A percentile compares a stretch with the other conserved stretches of the same genome.
phyloP scores from a whole-genome alignment of 2,329 filamentous ascomycete species.

The Talaromyces sp. region DNA sequence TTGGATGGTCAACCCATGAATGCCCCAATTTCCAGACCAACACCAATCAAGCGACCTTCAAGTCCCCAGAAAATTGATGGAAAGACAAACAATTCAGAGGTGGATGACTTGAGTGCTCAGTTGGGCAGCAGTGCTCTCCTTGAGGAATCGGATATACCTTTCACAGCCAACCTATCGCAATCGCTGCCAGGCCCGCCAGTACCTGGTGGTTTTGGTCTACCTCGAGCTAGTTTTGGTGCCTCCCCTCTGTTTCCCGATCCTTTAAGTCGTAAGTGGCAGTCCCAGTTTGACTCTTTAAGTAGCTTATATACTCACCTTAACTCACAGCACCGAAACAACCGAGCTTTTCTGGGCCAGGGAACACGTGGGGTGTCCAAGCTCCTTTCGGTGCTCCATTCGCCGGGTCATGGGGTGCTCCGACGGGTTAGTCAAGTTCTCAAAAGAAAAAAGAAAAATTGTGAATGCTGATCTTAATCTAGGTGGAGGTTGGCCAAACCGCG shows the following conservation, averaged over 20 bases:
- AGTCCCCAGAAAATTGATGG: slow-evolving; percentile 48
- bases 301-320: slow-evolving; percentile 13
- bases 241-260: slow-evolving; percentile 40
- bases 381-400: slow-evolving; percentile 37
- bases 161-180: slow-evolving; percentile 44
- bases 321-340: slow-evolving; percentile 25
- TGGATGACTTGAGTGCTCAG: slow-evolving; percentile 70
- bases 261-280: slow-evolving; percentile 31
- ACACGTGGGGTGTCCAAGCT: slow-evolving; percentile 29
- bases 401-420: slow-evolving; percentile 31
- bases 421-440: slow-evolving; percentile 24
- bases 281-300: slow-evolving; percentile 2
- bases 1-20: slow-evolving; percentile 58
- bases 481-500: slow-evolving; percentile 42
- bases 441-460: not conserved
- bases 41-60: slow-evolving; percentile 81
- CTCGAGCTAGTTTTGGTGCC: slow-evolving; percentile 38
- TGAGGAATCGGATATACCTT: slow-evolving; percentile 65
- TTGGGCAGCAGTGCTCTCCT: slow-evolving; percentile 87
- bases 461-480: slow-evolving; percentile 24
- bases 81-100: slow-evolving; percentile 45
- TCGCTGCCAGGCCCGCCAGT: slow-evolving; percentile 48
- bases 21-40: slow-evolving; percentile 73
- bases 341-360: slow-evolving; percentile 26
- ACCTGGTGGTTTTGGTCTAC: slow-evolving; percentile 43